Conservation (phyloP, 1,284 basidiomycete genomes). For the Phylloporus gajari region DNA sequence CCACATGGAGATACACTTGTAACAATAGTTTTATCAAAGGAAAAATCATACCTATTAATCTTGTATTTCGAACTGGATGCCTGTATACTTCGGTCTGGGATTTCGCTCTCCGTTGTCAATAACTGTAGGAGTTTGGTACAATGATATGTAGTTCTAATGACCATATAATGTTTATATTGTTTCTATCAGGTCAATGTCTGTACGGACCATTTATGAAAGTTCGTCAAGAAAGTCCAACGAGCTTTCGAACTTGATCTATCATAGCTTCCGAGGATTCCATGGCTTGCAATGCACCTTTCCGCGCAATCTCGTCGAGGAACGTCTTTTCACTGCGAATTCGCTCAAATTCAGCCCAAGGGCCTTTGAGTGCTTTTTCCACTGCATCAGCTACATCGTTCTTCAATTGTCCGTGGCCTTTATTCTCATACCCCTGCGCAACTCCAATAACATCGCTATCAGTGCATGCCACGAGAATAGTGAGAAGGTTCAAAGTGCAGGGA, state of each 20-base stretch:
- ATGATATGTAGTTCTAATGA: no score
- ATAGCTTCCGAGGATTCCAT: slow-evolving; percentile 68
- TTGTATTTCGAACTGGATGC: no score
- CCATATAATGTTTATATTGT: no score
- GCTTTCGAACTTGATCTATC: slow-evolving; percentile 73
- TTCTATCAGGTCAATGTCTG: background rate
- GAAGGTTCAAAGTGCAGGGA: slow-evolving; percentile 86
- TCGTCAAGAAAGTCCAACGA: slow-evolving; percentile 66
- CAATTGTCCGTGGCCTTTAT: slow-evolving; percentile 72
- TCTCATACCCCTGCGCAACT: slow-evolving; percentile 63
- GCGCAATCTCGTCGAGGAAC: slow-evolving; percentile 74
- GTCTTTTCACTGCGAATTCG: slow-evolving; percentile 68
- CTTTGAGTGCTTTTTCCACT: slow-evolving; percentile 73
- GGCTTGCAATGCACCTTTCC: slow-evolving; percentile 73
- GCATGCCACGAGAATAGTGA: slow-evolving; percentile 81
- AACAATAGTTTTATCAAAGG: no score
- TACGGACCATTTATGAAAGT: background rate
- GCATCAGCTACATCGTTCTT: slow-evolving; percentile 82
- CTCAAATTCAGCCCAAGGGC: slow-evolving; percentile 78
- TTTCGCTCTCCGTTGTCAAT: no score
- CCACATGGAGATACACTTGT: no score
- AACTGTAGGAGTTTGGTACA: no score
- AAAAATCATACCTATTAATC: no score
- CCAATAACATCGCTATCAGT: slow-evolving; percentile 59
- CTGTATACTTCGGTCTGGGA: no score